phyloP scores from a whole-genome alignment of 1,284 basidiomycete species.

The Ustilago loliicola region DNA sequence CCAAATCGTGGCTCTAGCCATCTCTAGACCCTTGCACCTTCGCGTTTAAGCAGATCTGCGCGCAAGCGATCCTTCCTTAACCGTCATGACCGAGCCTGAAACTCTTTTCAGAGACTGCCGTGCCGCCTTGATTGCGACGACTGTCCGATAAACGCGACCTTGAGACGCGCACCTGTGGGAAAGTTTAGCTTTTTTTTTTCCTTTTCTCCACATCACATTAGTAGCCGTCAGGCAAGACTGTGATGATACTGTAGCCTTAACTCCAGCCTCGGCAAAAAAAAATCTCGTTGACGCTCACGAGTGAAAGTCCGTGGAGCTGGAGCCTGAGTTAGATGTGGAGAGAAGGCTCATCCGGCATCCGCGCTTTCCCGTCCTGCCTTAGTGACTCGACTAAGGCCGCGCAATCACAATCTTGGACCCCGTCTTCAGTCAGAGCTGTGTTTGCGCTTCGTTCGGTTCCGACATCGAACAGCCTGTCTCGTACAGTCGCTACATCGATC shows the following conservation, averaged over 20 bases:
- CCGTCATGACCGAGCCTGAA: neutral
- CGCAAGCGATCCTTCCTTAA: no score
- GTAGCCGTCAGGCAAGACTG: no score
- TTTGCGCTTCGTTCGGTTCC: no score
- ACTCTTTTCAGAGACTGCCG: neutral
- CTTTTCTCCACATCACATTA: no score
- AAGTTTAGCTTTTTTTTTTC: no score
- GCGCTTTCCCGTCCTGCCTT: neutral
- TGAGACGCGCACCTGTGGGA: neutral
- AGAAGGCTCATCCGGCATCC: neutral
- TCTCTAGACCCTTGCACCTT: no score
- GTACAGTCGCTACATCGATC: no score
- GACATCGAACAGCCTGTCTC: no score
- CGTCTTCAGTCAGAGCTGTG: no score
- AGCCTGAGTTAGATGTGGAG: neutral
- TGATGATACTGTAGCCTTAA: no score
- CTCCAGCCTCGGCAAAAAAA: no score
- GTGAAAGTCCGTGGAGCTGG: neutral
- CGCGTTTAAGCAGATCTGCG: neutral
- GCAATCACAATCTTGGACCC: neutral
- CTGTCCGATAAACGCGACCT: neutral
- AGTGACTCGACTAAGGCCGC: slow-evolving; percentile 5
- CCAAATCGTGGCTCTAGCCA: neutral
- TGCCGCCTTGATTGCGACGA: neutral
- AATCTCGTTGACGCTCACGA: neutral